These are phyloP conservation scores for Marasmius tenuissimus DNA, from an alignment of 1,284 basidiomycete genomes.

Conservation along the genomic window DNA sequence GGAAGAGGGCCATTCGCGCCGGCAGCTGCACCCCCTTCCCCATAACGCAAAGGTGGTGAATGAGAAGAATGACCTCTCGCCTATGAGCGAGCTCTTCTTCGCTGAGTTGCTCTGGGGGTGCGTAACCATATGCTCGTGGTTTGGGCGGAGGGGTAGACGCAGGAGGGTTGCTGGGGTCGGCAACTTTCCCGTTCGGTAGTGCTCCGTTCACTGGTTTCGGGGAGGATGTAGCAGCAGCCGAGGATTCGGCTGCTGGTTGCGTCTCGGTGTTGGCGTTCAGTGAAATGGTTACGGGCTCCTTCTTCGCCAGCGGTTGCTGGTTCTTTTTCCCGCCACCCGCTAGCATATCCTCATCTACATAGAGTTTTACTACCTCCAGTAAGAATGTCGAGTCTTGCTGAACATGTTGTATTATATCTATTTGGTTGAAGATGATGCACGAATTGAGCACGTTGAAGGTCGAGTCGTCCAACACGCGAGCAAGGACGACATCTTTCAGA, in stretches of 20 bases:
- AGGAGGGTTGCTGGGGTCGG: constrained; percentile 5
- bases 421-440: constrained; percentile 98
- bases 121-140: constrained; percentile 44
- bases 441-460: constrained; percentile 97
- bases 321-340: constrained; percentile 27
- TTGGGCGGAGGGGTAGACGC: not conserved
- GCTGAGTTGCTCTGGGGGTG: constrained; percentile 49
- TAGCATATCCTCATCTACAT: constrained; percentile 68
- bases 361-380: constrained; percentile 75
- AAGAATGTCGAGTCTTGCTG: constrained; percentile 80
- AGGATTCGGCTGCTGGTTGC: constrained; percentile 13
- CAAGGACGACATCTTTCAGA: constrained; percentile 97
- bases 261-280: not conserved
- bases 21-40: constrained; percentile 95
- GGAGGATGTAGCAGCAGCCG: constrained; percentile 29
- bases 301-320: constrained; percentile 18
- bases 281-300: constrained; percentile 5
- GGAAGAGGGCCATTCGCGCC: constrained; percentile 86
- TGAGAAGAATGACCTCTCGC: constrained; percentile 78
- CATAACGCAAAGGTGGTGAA: constrained; percentile 94
- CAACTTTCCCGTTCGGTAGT: constrained; percentile 14
- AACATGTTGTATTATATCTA: constrained; percentile 93
- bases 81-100: constrained; percentile 53
- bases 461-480: constrained; percentile 91
- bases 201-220: constrained; percentile 31